Evolutionary conservation across 2,329 filamentous ascomycete species (phyloP).

Genomic region (Macrophomina tecta): DNA sequence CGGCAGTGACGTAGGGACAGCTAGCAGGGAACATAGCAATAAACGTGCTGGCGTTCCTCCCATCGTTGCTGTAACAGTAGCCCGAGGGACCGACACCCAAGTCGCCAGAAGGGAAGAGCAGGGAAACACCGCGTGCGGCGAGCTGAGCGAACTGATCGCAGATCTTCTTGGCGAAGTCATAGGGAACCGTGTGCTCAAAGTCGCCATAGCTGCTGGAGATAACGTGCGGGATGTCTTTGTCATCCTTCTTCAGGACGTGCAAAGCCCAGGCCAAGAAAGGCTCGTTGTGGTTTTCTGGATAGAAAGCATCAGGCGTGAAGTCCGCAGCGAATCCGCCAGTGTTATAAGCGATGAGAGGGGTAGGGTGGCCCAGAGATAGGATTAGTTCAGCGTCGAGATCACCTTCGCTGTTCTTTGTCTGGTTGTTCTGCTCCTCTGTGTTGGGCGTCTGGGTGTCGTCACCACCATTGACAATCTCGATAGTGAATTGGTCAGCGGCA

Average conservation of each 20-base stretch:
- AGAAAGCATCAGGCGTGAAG: constrained; percentile 46
- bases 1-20: constrained; percentile 71
- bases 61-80: constrained; percentile 65
- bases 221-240: constrained; percentile 65
- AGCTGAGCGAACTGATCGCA: constrained; percentile 70
- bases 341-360: constrained; percentile 63
- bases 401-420: constrained; percentile 28
- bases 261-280: constrained; percentile 67
- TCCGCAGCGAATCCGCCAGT: constrained; percentile 59
- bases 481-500: constrained; percentile 29
- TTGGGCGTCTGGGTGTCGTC: constrained; percentile 27
- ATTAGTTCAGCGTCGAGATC: constrained; percentile 64
- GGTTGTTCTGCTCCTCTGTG: constrained; percentile 27
- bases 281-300: constrained; percentile 67
- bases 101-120: constrained; percentile 70
- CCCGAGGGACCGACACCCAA: constrained; percentile 59
- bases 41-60: constrained; percentile 61
- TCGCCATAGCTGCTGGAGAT: constrained; percentile 72
- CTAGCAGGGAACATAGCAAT: constrained; percentile 68
- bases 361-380: constrained; percentile 60
- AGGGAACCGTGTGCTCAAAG: constrained; percentile 67
- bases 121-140: constrained; percentile 69
- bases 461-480: constrained; percentile 29
- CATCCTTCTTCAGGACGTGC: constrained; percentile 55
- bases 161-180: constrained; percentile 65